Evolutionary conservation across 2,329 filamentous ascomycete genomes (phyloP).

Genomic region (Pleurostoma richardsiae): DNA sequence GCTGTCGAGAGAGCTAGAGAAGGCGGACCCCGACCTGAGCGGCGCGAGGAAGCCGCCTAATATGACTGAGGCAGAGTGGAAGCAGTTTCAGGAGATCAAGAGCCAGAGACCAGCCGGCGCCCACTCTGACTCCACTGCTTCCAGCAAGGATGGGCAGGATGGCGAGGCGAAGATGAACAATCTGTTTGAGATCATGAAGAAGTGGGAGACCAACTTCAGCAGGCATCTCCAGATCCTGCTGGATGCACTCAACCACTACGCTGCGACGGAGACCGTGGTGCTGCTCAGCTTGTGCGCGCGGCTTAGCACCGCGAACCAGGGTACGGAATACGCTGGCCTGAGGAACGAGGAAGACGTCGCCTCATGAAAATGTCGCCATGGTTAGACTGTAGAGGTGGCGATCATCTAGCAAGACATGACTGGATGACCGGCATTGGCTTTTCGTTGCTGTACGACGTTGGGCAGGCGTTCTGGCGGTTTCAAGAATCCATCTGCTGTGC

Average conservation of each 20-base stretch:
- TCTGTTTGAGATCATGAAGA: conserved; percentile 79
- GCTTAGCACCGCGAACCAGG: conserved; percentile 76
- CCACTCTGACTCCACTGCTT: conserved; percentile 28
- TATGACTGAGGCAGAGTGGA: conserved; percentile 59
- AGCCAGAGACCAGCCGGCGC: conserved; percentile 24
- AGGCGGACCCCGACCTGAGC: conserved; percentile 74
- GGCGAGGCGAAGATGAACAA: conserved; percentile 58
- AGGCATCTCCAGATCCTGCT: conserved; percentile 89
- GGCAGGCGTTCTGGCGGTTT: too few relatives aligned
- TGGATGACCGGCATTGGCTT: too few relatives aligned
- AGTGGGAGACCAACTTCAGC: conserved; percentile 92
- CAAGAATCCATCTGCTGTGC: too few relatives aligned
- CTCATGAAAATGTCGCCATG: background rate
- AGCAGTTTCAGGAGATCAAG: conserved; percentile 45
- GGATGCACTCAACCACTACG: conserved; percentile 94
- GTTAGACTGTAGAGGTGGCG: too few relatives aligned
- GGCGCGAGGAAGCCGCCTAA: conserved; percentile 49
- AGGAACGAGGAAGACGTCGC: conserved; percentile 52
- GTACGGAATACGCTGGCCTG: conserved; percentile 58
- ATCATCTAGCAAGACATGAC: too few relatives aligned
- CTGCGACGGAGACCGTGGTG: conserved; percentile 94
- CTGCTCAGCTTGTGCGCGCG: conserved; percentile 82
- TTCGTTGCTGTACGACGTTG: too few relatives aligned
- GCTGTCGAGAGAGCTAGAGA: conserved; percentile 77
- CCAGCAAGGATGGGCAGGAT: conserved; percentile 26